Evolutionary conservation across 2,329 filamentous ascomycete species (phyloP), one percentile per base, ranked within the genome.

Genomic region (Ilyonectria robusta): DNA sequence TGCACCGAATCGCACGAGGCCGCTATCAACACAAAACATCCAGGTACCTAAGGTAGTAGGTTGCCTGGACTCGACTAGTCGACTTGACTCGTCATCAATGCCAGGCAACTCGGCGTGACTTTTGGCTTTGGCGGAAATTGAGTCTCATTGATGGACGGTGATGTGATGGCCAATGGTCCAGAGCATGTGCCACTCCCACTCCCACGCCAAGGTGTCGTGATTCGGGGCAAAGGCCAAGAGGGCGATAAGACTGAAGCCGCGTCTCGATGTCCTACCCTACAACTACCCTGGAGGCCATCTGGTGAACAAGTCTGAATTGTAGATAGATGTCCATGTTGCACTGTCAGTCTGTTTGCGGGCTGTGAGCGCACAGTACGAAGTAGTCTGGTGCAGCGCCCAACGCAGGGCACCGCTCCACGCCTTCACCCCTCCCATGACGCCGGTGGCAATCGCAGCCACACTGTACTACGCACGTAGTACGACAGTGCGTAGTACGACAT

Each of bases 1-100:
- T 55, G 56, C 26, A 48, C 48, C 46, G 51, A 54, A 64, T 67
- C 61, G 60, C 62, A 29, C 51, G 48, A 29, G n/a, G 40, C 59
- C 33, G 57, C 44, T 47, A 59, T 59, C 44, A 51, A 61, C 42
- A 57, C 47, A 65, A 35, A 15, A n/a, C 8, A n/a, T 7, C 15
- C 7, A n/a, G 11, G 23, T 21, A 48, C 46, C 21, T 48, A 21
- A 21, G 21, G 21, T 21, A 23, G 46, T 21, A 21, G 48, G 17
- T 21, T 62, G 47, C 53, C 54, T 59, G 17, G 58, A 53, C 44
- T 42, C 60, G 26, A 33, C 50, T 37, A 35, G 50, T 8, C 15
- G 50, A 53, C 50, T 35, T 35, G 57, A 51, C 31, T 59, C 57
- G 31, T 51, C 44, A 29, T 50, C 10, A 23, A 37, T 53, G 31